These are phyloP conservation scores for Ophidiomyces ophidiicola DNA, from an alignment of 2,329 filamentous ascomycete genomes.

Conservation along the genomic window DNA sequence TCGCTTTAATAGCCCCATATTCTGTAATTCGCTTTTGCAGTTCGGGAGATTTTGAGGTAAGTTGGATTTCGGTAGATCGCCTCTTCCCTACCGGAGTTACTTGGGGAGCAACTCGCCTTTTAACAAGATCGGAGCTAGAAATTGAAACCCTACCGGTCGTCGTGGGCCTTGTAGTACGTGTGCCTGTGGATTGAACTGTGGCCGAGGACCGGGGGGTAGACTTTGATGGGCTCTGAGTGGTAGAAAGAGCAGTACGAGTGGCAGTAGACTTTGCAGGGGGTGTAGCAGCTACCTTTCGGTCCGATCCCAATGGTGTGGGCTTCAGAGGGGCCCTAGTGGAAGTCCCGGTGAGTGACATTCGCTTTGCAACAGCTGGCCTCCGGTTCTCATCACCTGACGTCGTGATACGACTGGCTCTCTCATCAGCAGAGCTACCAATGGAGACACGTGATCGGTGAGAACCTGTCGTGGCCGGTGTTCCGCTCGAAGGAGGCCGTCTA, in stretches of 20 bases:
- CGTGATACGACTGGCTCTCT: slow-evolving; percentile 30
- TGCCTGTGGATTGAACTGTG: slow-evolving; percentile 17
- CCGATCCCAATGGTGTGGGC: slow-evolving; percentile 24
- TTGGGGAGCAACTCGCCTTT: slow-evolving; percentile 3
- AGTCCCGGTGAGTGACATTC: slow-evolving; percentile 34
- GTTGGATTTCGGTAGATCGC: slow-evolving; percentile 6
- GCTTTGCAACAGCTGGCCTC: slow-evolving; percentile 31
- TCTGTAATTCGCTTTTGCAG: slow-evolving; percentile 22
- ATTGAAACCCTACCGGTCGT: slow-evolving; percentile 10
- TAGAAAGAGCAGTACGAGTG: slow-evolving; percentile 20
- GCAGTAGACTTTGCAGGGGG: slow-evolving; percentile 23
- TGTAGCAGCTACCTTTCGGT: slow-evolving; percentile 30
- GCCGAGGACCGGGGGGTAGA: slow-evolving; percentile 19
- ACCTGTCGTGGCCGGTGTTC: slow-evolving; percentile 25
- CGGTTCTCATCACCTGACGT: slow-evolving; percentile 37
- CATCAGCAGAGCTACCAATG: slow-evolving; percentile 34
- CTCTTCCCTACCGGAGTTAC: slow-evolving; percentile 11
- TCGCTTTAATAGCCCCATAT: slow-evolving; percentile 21
- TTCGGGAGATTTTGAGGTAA: slow-evolving; percentile 19
- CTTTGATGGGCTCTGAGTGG: slow-evolving; percentile 27
- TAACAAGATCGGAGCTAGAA: slow-evolving; percentile 8
- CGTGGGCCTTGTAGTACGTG: slow-evolving; percentile 11
- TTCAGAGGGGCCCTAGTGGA: slow-evolving; percentile 26
- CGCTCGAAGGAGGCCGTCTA: slow-evolving; percentile 25
- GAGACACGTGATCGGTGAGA: slow-evolving; percentile 33